phyloP scores from a whole-genome alignment of 1,284 basidiomycete species.

The Ustilago sp. region DNA sequence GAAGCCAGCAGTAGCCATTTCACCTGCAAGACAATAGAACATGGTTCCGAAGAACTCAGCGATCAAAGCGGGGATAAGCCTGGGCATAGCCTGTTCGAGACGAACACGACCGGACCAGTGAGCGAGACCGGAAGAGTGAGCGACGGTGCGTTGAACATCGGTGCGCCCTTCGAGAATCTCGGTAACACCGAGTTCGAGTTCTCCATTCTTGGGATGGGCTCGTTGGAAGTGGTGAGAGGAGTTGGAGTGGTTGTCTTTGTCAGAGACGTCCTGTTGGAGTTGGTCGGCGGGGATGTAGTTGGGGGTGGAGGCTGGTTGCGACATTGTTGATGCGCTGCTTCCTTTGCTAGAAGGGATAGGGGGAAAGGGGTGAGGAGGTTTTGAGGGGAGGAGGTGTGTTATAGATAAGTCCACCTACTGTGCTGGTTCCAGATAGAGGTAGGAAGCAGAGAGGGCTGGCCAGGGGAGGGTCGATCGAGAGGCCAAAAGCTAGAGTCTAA shows the following conservation, averaged over 20 bases:
- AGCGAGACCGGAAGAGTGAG: slow-evolving; percentile 27
- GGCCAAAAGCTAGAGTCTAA: neutral
- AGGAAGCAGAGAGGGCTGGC: neutral
- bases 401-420: neutral
- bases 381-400: slow-evolving; percentile 1
- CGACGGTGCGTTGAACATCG: slow-evolving; percentile 45
- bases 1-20: slow-evolving; percentile 52
- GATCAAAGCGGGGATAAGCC: slow-evolving; percentile 29
- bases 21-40: slow-evolving; percentile 54
- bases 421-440: neutral
- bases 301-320: slow-evolving; percentile 26
- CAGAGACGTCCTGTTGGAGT: slow-evolving; percentile 30
- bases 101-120: slow-evolving; percentile 38
- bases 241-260: slow-evolving; percentile 32
- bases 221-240: slow-evolving; percentile 53
- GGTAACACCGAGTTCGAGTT: slow-evolving; percentile 54
- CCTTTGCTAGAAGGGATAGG: neutral
- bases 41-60: slow-evolving; percentile 47
- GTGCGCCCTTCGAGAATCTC: slow-evolving; percentile 53
- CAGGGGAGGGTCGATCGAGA: slow-evolving; percentile 1
- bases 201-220: slow-evolving; percentile 39
- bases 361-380: neutral
- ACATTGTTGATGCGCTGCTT: slow-evolving; percentile 21
- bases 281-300: slow-evolving; percentile 51
- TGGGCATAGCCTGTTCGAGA: slow-evolving; percentile 33